Base-by-base conservation (phyloP, 1,139 yeast species). In the Magnusiomyces paraingens region DNA sequence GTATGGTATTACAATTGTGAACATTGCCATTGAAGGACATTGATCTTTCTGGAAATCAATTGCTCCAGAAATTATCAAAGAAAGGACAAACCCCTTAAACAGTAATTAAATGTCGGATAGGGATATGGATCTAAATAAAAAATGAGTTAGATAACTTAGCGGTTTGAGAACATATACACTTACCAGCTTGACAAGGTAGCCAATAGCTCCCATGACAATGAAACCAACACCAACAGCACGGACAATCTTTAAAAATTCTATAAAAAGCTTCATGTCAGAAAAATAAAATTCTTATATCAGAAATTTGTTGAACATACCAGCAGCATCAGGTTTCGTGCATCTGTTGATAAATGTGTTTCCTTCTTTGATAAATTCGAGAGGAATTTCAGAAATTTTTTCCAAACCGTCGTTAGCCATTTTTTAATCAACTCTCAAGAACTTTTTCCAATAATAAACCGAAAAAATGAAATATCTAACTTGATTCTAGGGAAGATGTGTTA, bases 221-320 rank as follows among this genome's bases (percentile, higher is more conserved):
- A 91, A 93, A 64, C 99, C 99, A 62, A 90, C 80, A 66, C 98
- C 98, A 56, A 93, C 98, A 55, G 98, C 97, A 74, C 93, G 85
- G 63, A 93, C 81, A 68, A 91, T 87, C 73, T 86, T 86, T 58
- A 84, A 66, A 77, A 87, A 91, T 75, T 93, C 99, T 81, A 61
- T 21, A 47, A 39, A 12, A 40, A 39, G 12, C 29, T 14, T 38
- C 20, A 18, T 22, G 43, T 38, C 17, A 21, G 21, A 14, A 22
- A 20, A 42, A 32, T 12, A 21, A 40, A 22, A 41, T n/a, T 18
- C 6, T 3, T 39, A 47, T 26, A 18, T 36, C 20, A 49, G 46
- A 10, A 40, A 14, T 5, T 21, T 26, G 15, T n/a, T 17, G 8
- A 51, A 42, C 84, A 63, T 73, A 82, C 86, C 86, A 72, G 85